These are phyloP conservation scores for Stereocaulon alpinum DNA, from an alignment of 495 filamentous ascomycete genomes.

Conservation along the genomic window DNA sequence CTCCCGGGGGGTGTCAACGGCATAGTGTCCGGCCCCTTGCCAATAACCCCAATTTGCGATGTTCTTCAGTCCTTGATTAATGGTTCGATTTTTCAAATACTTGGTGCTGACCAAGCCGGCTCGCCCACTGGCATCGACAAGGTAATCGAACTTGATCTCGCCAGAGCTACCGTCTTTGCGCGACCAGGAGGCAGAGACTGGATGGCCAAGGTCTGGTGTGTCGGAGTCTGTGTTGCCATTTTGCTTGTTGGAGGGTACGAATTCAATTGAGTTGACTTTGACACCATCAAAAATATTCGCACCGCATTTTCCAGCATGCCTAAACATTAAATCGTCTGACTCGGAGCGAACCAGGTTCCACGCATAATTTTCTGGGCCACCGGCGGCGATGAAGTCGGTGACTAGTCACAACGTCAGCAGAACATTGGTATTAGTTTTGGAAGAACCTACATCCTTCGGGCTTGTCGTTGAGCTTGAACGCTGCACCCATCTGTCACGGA, in stretches of 20 bases:
- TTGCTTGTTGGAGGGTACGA: conserved; percentile 11
- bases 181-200: conserved; percentile 37
- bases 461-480: conserved; percentile 36
- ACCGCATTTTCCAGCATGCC: conserved; percentile 37
- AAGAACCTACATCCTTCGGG: conserved; percentile 26
- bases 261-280: conserved; percentile 34
- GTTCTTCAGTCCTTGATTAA: conserved; percentile 32
- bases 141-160: conserved; percentile 28
- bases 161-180: conserved; percentile 35
- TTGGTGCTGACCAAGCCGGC: conserved; percentile 30
- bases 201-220: conserved; percentile 28
- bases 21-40: conserved; percentile 22
- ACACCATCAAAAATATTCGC: conserved; percentile 37
- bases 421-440: not conserved
- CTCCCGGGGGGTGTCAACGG: conserved; percentile 19
- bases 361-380: conserved; percentile 33
- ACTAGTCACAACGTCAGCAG: conserved; percentile 18
- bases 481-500: conserved; percentile 30
- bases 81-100: conserved; percentile 30
- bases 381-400: conserved; percentile 40
- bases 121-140: conserved; percentile 34
- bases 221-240: conserved; percentile 2
- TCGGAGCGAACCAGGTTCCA: conserved; percentile 48
- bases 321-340: conserved; percentile 40
- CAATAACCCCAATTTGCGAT: conserved; percentile 35